Evolutionary conservation across 2,329 filamentous ascomycete species (phyloP).

Genomic region (Sporothrix curviconia): DNA sequence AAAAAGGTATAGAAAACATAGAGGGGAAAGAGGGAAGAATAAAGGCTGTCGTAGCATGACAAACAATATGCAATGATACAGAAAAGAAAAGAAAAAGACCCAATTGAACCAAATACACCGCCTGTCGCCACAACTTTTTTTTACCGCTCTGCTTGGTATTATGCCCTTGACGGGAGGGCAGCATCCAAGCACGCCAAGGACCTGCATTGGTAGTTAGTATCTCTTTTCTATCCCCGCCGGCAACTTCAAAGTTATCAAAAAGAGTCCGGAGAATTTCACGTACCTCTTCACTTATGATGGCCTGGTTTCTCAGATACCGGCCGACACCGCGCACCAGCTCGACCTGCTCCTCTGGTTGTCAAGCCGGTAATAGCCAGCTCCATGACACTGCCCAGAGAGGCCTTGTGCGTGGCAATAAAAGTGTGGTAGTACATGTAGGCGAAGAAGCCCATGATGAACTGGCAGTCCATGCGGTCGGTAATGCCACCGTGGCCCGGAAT

Average conservation of each 20-base stretch:
- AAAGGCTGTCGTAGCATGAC: neutral
- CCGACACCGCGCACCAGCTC: constrained; percentile 64
- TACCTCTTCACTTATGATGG: constrained; percentile 37
- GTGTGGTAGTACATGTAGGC: constrained; percentile 98
- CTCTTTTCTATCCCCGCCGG: too few species aligned
- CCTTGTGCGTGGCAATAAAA: constrained; percentile 86
- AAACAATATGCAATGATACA: neutral
- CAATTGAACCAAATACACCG: constrained; percentile 1
- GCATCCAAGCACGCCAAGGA: constrained; percentile 20
- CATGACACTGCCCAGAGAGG: constrained; percentile 77
- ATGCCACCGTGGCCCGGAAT: constrained; percentile 97
- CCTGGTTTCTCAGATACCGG: constrained; percentile 60
- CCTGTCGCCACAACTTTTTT: neutral
- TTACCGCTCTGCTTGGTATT: neutral
- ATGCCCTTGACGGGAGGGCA: constrained; percentile 19
- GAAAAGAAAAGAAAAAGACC: neutral
- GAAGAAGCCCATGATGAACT: constrained; percentile 99
- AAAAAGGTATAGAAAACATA: neutral
- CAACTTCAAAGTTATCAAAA: too few species aligned
- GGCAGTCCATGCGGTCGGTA: constrained; percentile 98
- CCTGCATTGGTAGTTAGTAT: constrained; percentile 13
- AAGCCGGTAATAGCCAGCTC: constrained; percentile 90
- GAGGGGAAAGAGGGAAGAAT: neutral
- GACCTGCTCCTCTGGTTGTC: constrained; percentile 77
- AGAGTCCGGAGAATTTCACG: constrained; percentile 21